Evolutionary conservation across 345 rosid genomes (phyloP), one percentile per base, ranked within the genome.

Genomic region (Syzygium aqueum): DNA sequence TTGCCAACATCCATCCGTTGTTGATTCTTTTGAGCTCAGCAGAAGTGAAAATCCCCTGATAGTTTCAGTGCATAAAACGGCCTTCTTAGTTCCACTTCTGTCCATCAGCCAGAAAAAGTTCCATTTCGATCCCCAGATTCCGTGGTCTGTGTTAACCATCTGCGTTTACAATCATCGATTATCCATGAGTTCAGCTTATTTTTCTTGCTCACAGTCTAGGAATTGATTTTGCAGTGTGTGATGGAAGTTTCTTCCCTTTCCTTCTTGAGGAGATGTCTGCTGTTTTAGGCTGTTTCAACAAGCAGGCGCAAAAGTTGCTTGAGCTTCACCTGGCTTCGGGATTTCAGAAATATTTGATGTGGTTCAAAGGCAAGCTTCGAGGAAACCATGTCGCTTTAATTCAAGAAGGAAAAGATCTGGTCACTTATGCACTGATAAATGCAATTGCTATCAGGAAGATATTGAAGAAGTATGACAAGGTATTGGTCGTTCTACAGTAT

Each of bases 401-500:
- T 67, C 95, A 95, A 91, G 96, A 97, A 88, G 99, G 99, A 89
- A 94, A 91, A 88, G 98, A 96, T 86, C 88, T 96, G 89, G 98
- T 97, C 77, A 91, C 90, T 73, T 97, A 97, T 90, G 99, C 99
- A 3, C 92, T 95, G 22, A 95, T 97, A 73, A 95, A 97, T 85
- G 96, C 99, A 5, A 90, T 91, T 7, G 99, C 99, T 13, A 93
- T 97, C 54, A 90, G 98, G 54, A 97, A 97, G 90, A 97, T 97
- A 85, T 96, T 96, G 40, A 97, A 97, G 92, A 97, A 96, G 90
- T 97, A 97, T 78, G 99, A 97, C 88, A 97, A 97, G 97, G 98
- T 94, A 87, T 53, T 12, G 25, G 37, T 51, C 15, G 27, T 25
- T 67, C 21, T 51, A 19, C 27, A 37, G 27, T 37, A 37, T 37